Evolutionary conservation across 2,329 filamentous ascomycete genomes (phyloP).

Genomic region (Cryphonectria nitschkei): DNA sequence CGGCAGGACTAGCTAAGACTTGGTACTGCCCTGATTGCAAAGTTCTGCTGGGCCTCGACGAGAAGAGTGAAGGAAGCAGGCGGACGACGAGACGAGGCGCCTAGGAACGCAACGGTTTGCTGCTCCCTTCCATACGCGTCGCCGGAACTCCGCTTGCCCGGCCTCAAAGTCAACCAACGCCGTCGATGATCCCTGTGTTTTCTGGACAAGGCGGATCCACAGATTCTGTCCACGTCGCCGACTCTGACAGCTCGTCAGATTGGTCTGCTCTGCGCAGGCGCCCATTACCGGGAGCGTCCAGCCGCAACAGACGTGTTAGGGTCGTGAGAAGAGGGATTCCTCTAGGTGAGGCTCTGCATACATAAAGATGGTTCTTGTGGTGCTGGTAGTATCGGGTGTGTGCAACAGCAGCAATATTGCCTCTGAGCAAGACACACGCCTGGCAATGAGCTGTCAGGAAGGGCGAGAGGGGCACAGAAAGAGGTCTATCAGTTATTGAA

Average conservation of each 20-base stretch:
- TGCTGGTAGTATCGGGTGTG: background rate
- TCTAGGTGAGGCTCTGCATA: background rate
- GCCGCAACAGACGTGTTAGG: background rate
- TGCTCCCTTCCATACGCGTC: background rate
- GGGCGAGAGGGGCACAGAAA: too few relatives aligned
- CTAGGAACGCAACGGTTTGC: slow-evolving; percentile 42
- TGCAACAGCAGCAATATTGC: background rate
- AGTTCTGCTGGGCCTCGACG: slow-evolving; percentile 63
- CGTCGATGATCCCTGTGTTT: background rate
- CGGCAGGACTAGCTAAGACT: slow-evolving; percentile 73
- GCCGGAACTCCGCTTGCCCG: background rate
- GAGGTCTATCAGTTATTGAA: background rate
- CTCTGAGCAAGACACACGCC: background rate
- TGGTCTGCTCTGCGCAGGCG: background rate
- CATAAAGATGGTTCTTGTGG: background rate
- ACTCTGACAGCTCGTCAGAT: background rate
- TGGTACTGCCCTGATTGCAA: slow-evolving; percentile 86
- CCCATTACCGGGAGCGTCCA: background rate
- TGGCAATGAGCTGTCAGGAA: background rate
- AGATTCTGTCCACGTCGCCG: background rate
- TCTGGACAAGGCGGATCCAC: background rate
- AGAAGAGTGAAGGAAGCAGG: slow-evolving; percentile 66
- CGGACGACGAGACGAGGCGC: slow-evolving; percentile 43
- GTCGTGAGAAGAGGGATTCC: too few relatives aligned
- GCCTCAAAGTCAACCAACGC: background rate